Evolutionary conservation across 768 basidiomycete species (phyloP).

Genomic region (Naganishia vaughanmartiniae): DNA sequence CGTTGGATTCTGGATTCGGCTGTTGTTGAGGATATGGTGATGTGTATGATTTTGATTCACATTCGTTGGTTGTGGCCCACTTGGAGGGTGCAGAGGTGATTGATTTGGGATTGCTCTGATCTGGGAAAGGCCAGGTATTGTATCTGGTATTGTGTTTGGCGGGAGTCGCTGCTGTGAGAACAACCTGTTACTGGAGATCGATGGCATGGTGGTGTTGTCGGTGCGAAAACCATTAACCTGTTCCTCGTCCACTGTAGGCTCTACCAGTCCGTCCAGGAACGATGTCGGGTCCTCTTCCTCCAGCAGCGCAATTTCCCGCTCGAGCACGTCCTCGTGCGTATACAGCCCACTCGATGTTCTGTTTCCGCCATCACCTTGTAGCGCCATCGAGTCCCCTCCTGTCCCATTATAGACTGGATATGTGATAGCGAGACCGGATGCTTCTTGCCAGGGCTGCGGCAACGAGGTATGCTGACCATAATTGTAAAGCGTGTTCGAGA

Average conservation of each 20-base stretch:
- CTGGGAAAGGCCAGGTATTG: background rate
- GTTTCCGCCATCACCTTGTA: background rate
- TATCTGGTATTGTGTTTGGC: background rate
- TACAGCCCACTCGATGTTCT: constrained; percentile 1
- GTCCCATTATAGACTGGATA: background rate
- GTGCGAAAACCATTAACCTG: background rate
- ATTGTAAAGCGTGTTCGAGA: constrained; percentile 22
- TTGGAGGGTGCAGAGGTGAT: background rate
- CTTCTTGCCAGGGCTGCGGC: constrained; percentile 12
- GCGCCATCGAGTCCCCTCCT: background rate
- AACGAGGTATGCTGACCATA: constrained; percentile 15
- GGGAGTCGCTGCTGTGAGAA: background rate
- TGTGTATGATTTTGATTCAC: background rate
- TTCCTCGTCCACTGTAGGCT: background rate
- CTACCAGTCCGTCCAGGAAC: constrained; percentile 13
- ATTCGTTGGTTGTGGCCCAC: background rate
- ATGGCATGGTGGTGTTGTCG: background rate
- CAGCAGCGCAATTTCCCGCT: constrained; percentile 11
- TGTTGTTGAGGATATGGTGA: background rate
- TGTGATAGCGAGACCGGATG: constrained; percentile 18
- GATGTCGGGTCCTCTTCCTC: constrained; percentile 19
- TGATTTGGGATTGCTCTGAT: background rate
- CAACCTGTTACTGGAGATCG: background rate
- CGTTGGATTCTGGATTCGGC: background rate
- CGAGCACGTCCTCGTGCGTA: constrained; percentile 16